Conservation (phyloP, 2,329 filamentous ascomycete genomes). For the Coniella lustricola region DNA sequence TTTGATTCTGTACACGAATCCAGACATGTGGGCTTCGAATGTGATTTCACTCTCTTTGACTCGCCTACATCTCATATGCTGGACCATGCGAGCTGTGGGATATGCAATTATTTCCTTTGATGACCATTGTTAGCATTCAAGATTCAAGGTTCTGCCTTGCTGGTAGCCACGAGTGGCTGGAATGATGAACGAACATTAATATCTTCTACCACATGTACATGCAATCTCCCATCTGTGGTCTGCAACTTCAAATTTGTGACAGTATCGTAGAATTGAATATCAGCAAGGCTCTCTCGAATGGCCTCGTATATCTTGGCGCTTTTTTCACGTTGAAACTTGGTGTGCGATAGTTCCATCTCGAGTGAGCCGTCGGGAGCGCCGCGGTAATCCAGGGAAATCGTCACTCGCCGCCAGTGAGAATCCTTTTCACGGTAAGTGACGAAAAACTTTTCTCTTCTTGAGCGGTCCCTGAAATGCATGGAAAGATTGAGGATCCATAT, state of each 20-base stretch:
- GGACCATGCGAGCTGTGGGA: constrained; percentile 64
- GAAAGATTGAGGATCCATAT: constrained; percentile 96
- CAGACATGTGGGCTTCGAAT: constrained; percentile 90
- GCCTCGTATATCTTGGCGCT: constrained; percentile 89
- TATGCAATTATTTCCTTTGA: constrained; percentile 77
- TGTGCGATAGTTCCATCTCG: constrained; percentile 70
- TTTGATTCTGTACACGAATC: constrained; percentile 91
- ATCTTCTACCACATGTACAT: constrained; percentile 97
- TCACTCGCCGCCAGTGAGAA: constrained; percentile 77
- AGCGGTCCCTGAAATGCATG: constrained; percentile 95
- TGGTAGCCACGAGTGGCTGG: not conserved
- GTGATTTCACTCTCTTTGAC: constrained; percentile 68
- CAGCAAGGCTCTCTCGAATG: constrained; percentile 82
- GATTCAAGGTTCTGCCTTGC: constrained; percentile 1
- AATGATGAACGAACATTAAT: constrained; percentile 53
- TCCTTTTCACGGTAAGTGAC: constrained; percentile 83
- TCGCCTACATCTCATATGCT: constrained; percentile 60
- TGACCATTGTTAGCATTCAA: not conserved
- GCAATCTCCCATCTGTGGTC: constrained; percentile 77
- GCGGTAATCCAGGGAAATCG: constrained; percentile 89
- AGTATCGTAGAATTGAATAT: constrained; percentile 93
- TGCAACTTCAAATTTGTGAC: constrained; percentile 94
- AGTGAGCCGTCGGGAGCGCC: constrained; percentile 72
- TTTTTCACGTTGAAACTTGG: constrained; percentile 85
- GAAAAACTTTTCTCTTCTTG: constrained; percentile 94